phyloP scores from a whole-genome alignment of 2,329 filamentous ascomycete species.

The Metarhizium brunneum region DNA sequence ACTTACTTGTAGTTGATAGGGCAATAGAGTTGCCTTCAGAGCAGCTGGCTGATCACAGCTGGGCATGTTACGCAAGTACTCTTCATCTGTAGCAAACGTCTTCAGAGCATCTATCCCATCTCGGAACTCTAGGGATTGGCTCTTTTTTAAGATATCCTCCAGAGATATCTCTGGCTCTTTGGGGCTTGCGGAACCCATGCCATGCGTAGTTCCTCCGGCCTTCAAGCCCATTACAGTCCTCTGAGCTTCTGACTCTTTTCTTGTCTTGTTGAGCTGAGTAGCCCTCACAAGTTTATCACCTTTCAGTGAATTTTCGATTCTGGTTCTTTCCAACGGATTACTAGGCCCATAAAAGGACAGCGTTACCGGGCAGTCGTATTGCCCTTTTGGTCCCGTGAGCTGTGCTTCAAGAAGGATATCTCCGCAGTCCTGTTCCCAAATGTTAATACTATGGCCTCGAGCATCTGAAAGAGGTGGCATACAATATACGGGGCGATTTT shows the following conservation, averaged over 20 bases:
- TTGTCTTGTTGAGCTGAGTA: slow-evolving; percentile 46
- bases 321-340: slow-evolving; percentile 38
- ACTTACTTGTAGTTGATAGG: slow-evolving; percentile 62
- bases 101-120: slow-evolving; percentile 57
- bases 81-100: slow-evolving; percentile 61
- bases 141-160: slow-evolving; percentile 55
- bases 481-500: slow-evolving; percentile 69
- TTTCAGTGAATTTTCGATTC: slow-evolving; percentile 54
- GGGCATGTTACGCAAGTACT: slow-evolving; percentile 60
- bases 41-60: slow-evolving; percentile 58
- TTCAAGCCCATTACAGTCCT: slow-evolving; percentile 33
- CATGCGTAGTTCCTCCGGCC: slow-evolving; percentile 28
- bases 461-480: slow-evolving; percentile 11
- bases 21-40: slow-evolving; percentile 59
- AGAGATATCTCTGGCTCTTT: slow-evolving; percentile 36
- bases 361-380: slow-evolving; percentile 63
- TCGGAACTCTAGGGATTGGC: slow-evolving; percentile 58
- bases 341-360: slow-evolving; percentile 62
- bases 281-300: slow-evolving; percentile 53
- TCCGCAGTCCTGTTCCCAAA: slow-evolving; percentile 36
- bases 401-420: slow-evolving; percentile 59
- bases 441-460: not conserved
- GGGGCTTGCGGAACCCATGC: slow-evolving; percentile 19
- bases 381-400: slow-evolving; percentile 55
- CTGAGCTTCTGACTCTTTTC: slow-evolving; percentile 41